A percentile compares a stretch with the other conserved stretches of the same genome.
Conservation (phyloP, 2,329 filamentous ascomycete genomes). For the Claviceps spartinae region DNA sequence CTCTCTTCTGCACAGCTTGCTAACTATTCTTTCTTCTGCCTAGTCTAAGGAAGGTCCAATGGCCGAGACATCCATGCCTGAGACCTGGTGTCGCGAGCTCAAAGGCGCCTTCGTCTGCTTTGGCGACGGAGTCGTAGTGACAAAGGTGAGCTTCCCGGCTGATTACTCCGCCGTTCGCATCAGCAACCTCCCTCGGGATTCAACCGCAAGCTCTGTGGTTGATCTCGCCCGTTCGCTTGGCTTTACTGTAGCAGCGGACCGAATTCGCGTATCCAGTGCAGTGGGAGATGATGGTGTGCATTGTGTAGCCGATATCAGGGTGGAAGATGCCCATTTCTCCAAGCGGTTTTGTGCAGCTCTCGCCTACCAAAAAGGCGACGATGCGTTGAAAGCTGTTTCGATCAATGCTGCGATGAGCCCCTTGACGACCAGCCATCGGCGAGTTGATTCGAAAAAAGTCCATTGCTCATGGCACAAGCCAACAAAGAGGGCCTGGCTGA, state of each 20-base stretch:
- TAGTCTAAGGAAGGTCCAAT: neutral
- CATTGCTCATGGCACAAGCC: constrained; percentile 24
- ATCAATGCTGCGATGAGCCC: constrained; percentile 9
- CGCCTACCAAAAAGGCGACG: neutral
- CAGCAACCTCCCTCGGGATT: constrained; percentile 13
- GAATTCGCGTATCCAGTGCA: neutral
- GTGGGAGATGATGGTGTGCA: neutral
- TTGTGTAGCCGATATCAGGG: neutral
- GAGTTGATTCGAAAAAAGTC: constrained; percentile 21
- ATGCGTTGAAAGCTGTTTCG: neutral
- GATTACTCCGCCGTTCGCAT: constrained; percentile 25
- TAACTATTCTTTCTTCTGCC: neutral
- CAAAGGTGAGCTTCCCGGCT: constrained; percentile 16
- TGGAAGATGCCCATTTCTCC: neutral
- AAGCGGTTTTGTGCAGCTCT: neutral
- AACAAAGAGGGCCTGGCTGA: constrained; percentile 15
- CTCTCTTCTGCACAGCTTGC: neutral
- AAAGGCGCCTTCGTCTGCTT: constrained; percentile 18
- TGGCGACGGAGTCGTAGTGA: constrained; percentile 17
- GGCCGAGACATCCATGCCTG: neutral
- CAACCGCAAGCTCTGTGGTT: constrained; percentile 9
- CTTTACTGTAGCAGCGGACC: neutral
- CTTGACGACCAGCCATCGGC: constrained; percentile 12
- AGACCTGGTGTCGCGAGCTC: neutral
- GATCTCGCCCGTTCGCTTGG: constrained; percentile 8